Evolutionary conservation across 177 flowering plant species (phyloP).

Genomic region (Vitis hybrid): DNA sequence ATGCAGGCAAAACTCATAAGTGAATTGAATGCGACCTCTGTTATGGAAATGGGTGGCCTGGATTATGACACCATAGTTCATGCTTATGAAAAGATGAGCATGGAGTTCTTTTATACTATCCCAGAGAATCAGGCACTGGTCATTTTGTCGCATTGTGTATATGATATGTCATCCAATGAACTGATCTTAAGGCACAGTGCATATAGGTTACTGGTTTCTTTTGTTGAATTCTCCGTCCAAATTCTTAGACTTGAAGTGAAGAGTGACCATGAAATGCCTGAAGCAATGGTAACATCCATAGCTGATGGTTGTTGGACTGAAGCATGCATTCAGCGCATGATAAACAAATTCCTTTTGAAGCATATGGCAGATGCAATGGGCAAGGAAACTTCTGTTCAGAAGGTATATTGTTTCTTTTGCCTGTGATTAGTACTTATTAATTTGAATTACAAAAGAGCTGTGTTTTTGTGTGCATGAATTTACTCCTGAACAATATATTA

Average conservation of each 20-base stretch:
- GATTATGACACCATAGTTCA: conserved; percentile 68
- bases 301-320: conserved; percentile 47
- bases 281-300: conserved; percentile 8
- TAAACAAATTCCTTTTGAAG: conserved; percentile 65
- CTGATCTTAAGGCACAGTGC: conserved; percentile 76
- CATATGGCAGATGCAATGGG: conserved; percentile 76
- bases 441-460: not conserved
- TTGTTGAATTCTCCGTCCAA: conserved; percentile 57
- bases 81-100: conserved; percentile 62
- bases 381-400: conserved; percentile 48
- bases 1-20: conserved; percentile 68
- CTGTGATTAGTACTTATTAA: not conserved
- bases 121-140: conserved; percentile 57
- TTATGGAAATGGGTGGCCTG: conserved; percentile 58
- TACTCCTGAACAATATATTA: too few species aligned
- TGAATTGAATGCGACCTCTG: conserved; percentile 71
- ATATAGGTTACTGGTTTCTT: conserved; percentile 54
- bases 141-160: conserved; percentile 70
- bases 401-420: conserved; percentile 44
- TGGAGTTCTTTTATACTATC: conserved; percentile 40
- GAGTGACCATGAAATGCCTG: conserved; percentile 19
- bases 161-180: conserved; percentile 81
- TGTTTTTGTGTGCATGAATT: too few species aligned
- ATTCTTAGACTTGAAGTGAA: conserved; percentile 32
- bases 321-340: conserved; percentile 34